These are phyloP conservation scores for Triticum aestivum DNA, from an alignment of 176 grass and related monocot species.

Conservation along the genomic window IWGSC_CS_RefSeq_v2.1 NC_057804.1:551950263-551950762, in stretches of 20 bases:
- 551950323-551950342: constrained; percentile 35
- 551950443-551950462: constrained; percentile 39
- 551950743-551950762: background rate
- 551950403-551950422: constrained; percentile 33
- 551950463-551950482: constrained; percentile 55
- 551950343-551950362: constrained; percentile 3
- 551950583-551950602: constrained; percentile 34
- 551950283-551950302: constrained; percentile 44
- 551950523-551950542: constrained; percentile 43
- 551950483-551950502: constrained; percentile 32
- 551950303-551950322: constrained; percentile 22
- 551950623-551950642: background rate
- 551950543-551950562: constrained; percentile 13
- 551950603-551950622: constrained; percentile 37
- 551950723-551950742: background rate
- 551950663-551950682: background rate
- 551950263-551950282: constrained; percentile 46
- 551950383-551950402: constrained; percentile 50
- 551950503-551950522: constrained; percentile 61
- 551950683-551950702: constrained; percentile 13
- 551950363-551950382: constrained; percentile 58
- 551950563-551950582: constrained; percentile 30
- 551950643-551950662: background rate
- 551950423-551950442: constrained; percentile 38
- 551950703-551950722: background rate